Conservation (phyloP, 202 grass and related monocot genomes). For the Dendrocalamus latiflorus region DNA sequence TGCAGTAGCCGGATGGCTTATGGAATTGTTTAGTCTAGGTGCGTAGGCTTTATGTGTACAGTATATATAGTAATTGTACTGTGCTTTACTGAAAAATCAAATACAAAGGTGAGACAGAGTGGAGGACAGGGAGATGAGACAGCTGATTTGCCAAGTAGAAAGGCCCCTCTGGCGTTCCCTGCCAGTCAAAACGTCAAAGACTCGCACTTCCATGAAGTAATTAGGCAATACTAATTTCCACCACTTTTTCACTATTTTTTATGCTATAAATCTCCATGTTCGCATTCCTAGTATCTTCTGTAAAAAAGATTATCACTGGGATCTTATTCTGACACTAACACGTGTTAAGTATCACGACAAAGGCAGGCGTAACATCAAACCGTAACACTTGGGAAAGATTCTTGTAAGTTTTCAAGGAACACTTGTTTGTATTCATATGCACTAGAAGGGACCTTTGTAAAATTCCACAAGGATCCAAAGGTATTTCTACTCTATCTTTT, state of each 20-base stretch:
- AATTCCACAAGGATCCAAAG: neutral
- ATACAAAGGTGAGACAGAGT: conserved; percentile 9
- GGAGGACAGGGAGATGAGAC: conserved; percentile 11
- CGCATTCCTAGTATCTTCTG: neutral
- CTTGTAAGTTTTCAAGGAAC: neutral
- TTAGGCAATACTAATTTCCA: neutral
- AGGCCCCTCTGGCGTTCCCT: neutral
- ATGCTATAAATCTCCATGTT: no score
- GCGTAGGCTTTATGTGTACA: conserved; percentile 17
- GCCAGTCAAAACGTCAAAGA: conserved; percentile 34
- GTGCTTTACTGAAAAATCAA: neutral
- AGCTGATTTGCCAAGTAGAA: conserved; percentile 19
- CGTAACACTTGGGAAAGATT: neutral
- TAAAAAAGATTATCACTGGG: neutral
- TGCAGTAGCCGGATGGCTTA: neutral
- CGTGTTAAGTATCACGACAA: conserved; percentile 12
- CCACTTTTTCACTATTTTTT: neutral
- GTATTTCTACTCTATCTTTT: neutral
- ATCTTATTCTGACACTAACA: neutral
- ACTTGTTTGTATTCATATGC: neutral
- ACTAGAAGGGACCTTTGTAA: neutral
- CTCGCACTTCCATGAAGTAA: conserved; percentile 4
- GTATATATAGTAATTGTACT: neutral
- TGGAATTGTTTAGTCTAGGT: conserved; percentile 3
- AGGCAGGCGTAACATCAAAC: neutral